Base-by-base conservation (phyloP, 495 filamentous ascomycete genomes). In the Aspergillus wentii region DNA sequence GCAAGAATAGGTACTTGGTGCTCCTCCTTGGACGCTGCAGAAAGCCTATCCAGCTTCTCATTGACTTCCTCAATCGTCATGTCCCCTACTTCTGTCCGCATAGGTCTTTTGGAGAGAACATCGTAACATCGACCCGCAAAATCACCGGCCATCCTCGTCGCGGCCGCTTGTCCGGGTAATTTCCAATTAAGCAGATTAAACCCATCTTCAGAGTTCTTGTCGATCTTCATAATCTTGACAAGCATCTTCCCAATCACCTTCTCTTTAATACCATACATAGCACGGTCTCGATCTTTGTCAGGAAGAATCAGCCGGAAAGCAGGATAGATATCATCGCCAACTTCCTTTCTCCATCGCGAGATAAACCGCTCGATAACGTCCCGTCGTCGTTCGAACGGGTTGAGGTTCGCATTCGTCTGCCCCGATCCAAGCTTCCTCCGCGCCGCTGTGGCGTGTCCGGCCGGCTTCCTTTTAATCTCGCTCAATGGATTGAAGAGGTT, bases 221-320 rank as follows among this genome's bases (percentile, higher is more conserved):
- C 84, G 52, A 98, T 94, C 57, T 90, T 92, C 78, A 95, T 85
- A 23, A 94, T 73, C 46, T 86, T 86, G 23, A 97, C 86, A 4
- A 97, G 68, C 27, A 98, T 61, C 49, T 86, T 94, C 3, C 82
- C 90, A 38, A 97, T 90, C 11, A 78, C 77, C 58, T 85, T 88
- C 66, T 98, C 92, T 58, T 97, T 97, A 19, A 98, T 72, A 3
- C 90, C 86, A 51, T 98, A 98, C 77, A 95, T 89, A 22, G 85
- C 83, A 22, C 92, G 78, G 42, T 97, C 90, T 21, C 90, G 75
- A 52, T 98, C 92, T 53, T 94, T 94, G 49, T 91, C 87, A 0
- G 89, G 88, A n/a, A 95, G 66, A 49, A 97, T 94, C 34, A 98
- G 71, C 22, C 92, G 78, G 59, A 98, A 78, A 14, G 88, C 90